phyloP scores from a whole-genome alignment of 2,329 filamentous ascomycete genomes.

The Trichoderma sp. region DNA sequence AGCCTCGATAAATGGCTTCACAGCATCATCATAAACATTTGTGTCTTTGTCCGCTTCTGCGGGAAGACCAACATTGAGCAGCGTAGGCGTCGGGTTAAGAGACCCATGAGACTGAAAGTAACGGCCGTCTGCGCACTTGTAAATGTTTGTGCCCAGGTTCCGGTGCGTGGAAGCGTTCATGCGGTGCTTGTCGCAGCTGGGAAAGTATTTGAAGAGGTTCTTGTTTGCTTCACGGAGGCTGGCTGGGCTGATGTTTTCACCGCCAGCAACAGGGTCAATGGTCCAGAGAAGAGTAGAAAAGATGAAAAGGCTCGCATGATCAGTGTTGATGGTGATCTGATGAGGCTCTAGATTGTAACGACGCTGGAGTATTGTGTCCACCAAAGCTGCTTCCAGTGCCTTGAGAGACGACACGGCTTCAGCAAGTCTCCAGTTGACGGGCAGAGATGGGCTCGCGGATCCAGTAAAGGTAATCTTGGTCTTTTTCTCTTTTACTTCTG shows the following conservation, averaged over 20 bases:
- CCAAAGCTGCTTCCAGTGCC: slow-evolving; percentile 51
- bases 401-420: slow-evolving; percentile 57
- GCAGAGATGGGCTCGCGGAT: slow-evolving; percentile 39
- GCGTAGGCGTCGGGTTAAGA: slow-evolving; percentile 31
- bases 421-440: slow-evolving; percentile 61
- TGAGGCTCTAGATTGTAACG: slow-evolving; percentile 49
- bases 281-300: slow-evolving; percentile 25
- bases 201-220: slow-evolving; percentile 11
- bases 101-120: slow-evolving; percentile 35
- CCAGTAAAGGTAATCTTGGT: slow-evolving; percentile 18
- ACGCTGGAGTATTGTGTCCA: slow-evolving; percentile 49
- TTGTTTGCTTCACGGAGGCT: slow-evolving; percentile 6
- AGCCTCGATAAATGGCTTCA: slow-evolving; percentile 28
- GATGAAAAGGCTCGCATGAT: slow-evolving; percentile 27
- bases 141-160: slow-evolving; percentile 34
- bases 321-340: slow-evolving; percentile 52
- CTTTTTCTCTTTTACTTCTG: neutral
- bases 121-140: slow-evolving; percentile 32
- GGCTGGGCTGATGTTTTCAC: slow-evolving; percentile 2
- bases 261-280: slow-evolving; percentile 18
- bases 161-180: slow-evolving; percentile 30
- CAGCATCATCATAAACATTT: slow-evolving; percentile 26
- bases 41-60: slow-evolving; percentile 27
- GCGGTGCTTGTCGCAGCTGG: slow-evolving; percentile 15
- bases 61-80: slow-evolving; percentile 30